A percentile compares a stretch with the other conserved stretches of the same genome.
Evolutionary conservation across 1,139 yeast species (phyloP).

Genomic region (Sporopachydermia cereana): DNA sequence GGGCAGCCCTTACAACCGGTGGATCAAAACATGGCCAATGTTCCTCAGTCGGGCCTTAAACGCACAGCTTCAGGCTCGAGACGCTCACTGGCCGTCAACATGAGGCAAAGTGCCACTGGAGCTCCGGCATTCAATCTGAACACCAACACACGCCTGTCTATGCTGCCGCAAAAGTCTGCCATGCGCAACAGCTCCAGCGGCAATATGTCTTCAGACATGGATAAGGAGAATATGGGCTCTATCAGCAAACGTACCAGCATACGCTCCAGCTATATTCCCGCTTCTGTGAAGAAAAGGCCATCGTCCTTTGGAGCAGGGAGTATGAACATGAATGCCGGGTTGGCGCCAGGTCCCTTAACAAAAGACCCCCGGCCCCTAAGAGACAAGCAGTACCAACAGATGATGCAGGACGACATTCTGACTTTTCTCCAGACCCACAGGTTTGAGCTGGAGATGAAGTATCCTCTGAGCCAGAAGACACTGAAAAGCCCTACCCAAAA

Average conservation of each 20-base stretch:
- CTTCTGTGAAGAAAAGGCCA: slow-evolving; percentile 10
- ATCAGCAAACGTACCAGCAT: not conserved
- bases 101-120: slow-evolving; percentile 2
- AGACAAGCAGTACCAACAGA: slow-evolving; percentile 54
- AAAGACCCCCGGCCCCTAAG: slow-evolving; percentile 70
- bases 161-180: not conserved
- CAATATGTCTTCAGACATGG: slow-evolving; percentile 2
- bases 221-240: not conserved
- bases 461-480: slow-evolving; percentile 53
- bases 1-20: not conserved
- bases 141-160: not conserved
- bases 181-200: not conserved
- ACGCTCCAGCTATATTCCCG: not conserved
- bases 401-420: slow-evolving; percentile 53
- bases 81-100: not conserved
- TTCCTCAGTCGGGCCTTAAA: slow-evolving; percentile 2
- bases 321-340: slow-evolving; percentile 2
- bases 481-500: slow-evolving; percentile 77
- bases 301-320: slow-evolving; percentile 16
- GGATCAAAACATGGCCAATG: too few species aligned
- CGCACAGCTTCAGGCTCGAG: slow-evolving; percentile 4
- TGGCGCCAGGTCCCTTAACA: slow-evolving; percentile 9
- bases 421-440: slow-evolving; percentile 51
- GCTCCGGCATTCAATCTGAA: too few species aligned
- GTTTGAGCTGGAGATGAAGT: slow-evolving; percentile 67